Conservation (phyloP, 2,329 filamentous ascomycete species). For the Hirsutella rhossiliensis region DNA sequence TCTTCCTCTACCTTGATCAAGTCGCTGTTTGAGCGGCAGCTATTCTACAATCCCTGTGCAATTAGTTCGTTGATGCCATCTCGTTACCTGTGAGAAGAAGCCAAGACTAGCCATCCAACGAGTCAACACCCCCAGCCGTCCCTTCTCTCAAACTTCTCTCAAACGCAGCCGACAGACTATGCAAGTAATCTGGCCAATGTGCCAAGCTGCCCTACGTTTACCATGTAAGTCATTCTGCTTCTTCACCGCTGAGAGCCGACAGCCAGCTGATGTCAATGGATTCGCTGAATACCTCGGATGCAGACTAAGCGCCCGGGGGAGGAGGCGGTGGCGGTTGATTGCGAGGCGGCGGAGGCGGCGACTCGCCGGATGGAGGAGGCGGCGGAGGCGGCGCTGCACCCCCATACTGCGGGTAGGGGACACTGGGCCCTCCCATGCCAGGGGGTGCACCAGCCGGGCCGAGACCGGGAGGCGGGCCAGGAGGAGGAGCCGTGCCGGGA, state of each 20-base stretch:
- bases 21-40: too few relatives aligned
- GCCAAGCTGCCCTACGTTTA: background rate
- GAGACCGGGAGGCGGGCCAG: conserved; percentile 31
- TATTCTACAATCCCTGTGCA: too few relatives aligned
- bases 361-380: conserved; percentile 30
- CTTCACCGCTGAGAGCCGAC: background rate
- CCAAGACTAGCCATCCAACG: too few relatives aligned
- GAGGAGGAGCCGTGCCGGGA: conserved; percentile 20
- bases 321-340: conserved; percentile 53
- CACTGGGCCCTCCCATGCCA: conserved; percentile 46
- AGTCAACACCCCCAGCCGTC: too few relatives aligned
- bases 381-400: conserved; percentile 43
- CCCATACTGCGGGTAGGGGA: conserved; percentile 56
- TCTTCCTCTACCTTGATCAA: too few relatives aligned
- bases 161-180: too few relatives aligned
- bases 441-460: conserved; percentile 33
- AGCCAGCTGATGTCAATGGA: background rate
- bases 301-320: conserved; percentile 35
- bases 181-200: too few relatives aligned
- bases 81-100: too few relatives aligned
- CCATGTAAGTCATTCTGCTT: background rate
- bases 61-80: too few relatives aligned
- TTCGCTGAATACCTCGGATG: background rate
- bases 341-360: conserved; percentile 52
- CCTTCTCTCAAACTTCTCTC: too few relatives aligned